Percentiles rank a stretch among this genome's conserved stretches.
Evolutionary conservation across 305 asterid genomes (phyloP).

Genomic region (Monarda citriodora): DNA sequence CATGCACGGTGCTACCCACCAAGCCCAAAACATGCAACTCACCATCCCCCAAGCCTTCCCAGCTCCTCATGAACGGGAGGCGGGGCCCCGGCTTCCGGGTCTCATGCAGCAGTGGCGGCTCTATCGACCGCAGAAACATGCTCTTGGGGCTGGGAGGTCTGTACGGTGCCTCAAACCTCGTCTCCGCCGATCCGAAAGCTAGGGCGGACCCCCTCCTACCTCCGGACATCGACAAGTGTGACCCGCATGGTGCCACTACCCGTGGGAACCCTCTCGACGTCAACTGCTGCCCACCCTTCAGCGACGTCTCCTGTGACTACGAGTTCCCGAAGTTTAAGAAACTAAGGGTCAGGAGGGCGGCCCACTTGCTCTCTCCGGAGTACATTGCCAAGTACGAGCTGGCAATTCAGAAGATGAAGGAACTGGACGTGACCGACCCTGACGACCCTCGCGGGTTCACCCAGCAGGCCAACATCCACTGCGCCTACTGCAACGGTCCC

Average conservation of each 20-base stretch:
- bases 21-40: not conserved
- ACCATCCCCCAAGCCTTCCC: conserved; percentile 27
- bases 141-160: conserved; percentile 51
- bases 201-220: conserved; percentile 27
- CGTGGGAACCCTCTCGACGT: not conserved
- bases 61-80: not conserved
- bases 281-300: conserved; percentile 13
- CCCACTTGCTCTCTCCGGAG: not conserved
- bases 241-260: not conserved
- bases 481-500: conserved; percentile 23
- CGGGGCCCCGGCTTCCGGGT: conserved; percentile 11
- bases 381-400: not conserved
- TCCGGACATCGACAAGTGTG: conserved; percentile 32
- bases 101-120: conserved; percentile 25
- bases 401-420: conserved; percentile 4
- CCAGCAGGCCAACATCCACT: conserved; percentile 22
- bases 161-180: conserved; percentile 39
- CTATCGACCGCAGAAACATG: conserved; percentile 42
- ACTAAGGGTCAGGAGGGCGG: not conserved
- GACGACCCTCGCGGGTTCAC: conserved; percentile 17
- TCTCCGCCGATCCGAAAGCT: conserved; percentile 14
- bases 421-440: not conserved
- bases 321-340: not conserved
- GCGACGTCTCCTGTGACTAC: not conserved
- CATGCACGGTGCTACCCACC: conserved; percentile 18